These are phyloP conservation scores for Fusarium scirpi DNA, from an alignment of 2,329 filamentous ascomycete species.

Conservation along the genomic window DNA sequence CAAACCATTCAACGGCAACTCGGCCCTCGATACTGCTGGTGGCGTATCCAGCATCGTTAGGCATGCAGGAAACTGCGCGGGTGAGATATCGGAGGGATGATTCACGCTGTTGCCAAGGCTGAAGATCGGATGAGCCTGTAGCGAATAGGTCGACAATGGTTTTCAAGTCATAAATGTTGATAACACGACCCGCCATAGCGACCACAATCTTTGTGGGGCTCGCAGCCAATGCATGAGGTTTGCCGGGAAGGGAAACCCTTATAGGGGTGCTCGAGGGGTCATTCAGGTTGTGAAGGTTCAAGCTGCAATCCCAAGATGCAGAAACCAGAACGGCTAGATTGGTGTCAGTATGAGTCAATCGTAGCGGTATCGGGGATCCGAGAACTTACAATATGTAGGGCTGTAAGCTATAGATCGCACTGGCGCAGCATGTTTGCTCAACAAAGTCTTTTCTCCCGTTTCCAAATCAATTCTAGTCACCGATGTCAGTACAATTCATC, in stretches of 20 bases:
- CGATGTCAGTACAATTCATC: constrained; percentile 25
- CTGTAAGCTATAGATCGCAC: constrained; percentile 89
- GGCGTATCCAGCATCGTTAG: constrained; percentile 93
- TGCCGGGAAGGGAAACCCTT: constrained; percentile 79
- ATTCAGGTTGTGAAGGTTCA: constrained; percentile 82
- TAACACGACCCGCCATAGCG: constrained; percentile 92
- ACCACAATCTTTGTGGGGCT: constrained; percentile 87
- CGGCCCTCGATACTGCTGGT: constrained; percentile 93
- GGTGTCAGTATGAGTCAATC: constrained; percentile 29
- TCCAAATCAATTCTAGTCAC: constrained; percentile 71
- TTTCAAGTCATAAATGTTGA: constrained; percentile 92
- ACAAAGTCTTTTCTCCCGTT: constrained; percentile 76
- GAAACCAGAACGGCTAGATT: constrained; percentile 79
- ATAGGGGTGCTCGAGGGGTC: constrained; percentile 67
- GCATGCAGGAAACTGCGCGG: constrained; percentile 93
- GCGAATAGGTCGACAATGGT: constrained; percentile 69
- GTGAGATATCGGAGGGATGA: constrained; percentile 97
- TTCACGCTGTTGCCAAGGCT: constrained; percentile 93
- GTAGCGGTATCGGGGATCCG: background rate
- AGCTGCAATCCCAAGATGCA: constrained; percentile 91
- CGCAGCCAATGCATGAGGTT: constrained; percentile 87
- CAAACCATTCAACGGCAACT: constrained; percentile 98
- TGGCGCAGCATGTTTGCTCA: constrained; percentile 83
- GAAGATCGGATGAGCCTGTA: constrained; percentile 61
- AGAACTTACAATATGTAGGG: constrained; percentile 70